Conservation (phyloP, 2,329 filamentous ascomycete genomes). For the Helotiales sp. region DNA sequence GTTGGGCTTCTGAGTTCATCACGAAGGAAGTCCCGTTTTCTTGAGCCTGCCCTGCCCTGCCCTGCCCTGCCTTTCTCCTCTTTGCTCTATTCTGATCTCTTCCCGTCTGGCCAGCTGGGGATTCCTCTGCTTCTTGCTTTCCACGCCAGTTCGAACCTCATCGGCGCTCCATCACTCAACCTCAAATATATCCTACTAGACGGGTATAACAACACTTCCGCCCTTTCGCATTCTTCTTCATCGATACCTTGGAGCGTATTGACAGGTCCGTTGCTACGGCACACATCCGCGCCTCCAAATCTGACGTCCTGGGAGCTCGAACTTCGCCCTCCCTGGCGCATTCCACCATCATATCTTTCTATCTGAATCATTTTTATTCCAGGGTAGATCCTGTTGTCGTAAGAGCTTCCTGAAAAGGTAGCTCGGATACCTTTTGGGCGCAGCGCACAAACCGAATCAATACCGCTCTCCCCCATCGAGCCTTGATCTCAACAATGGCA, state of each 20-base stretch:
- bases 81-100: background rate
- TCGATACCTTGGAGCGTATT: background rate
- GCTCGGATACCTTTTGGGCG: background rate
- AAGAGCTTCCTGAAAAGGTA: background rate
- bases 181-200: background rate
- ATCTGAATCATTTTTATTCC: background rate
- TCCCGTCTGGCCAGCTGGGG: background rate
- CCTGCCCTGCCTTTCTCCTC: background rate
- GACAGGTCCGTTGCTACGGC: constrained; percentile 1
- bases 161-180: background rate
- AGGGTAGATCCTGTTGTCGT: background rate
- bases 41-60: background rate
- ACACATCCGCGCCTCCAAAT: constrained; percentile 14
- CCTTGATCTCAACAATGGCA: constrained; percentile 35
- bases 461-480: background rate
- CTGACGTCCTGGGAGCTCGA: constrained; percentile 3
- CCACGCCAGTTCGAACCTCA: background rate
- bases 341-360: background rate
- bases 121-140: background rate
- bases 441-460: constrained; percentile 1
- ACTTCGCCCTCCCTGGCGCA: background rate
- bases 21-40: background rate
- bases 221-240: constrained; percentile 1
- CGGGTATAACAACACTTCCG: background rate
- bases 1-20: background rate